phyloP scores from a whole-genome alignment of 139 green algal species.

The Yamagishiella unicocca region DNA sequence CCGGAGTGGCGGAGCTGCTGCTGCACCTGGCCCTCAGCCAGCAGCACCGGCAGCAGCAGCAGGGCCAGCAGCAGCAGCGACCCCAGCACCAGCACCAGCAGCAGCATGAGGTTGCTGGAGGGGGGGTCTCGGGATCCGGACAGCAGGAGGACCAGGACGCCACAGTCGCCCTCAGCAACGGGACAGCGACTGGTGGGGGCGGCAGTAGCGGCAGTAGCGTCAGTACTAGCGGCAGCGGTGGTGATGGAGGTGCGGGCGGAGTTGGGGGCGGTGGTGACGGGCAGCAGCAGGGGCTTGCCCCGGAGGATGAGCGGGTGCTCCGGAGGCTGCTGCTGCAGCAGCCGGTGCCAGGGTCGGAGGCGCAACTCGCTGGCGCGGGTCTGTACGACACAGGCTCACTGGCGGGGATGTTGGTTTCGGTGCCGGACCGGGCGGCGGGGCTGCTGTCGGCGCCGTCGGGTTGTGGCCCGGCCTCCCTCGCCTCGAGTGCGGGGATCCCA shows the following conservation, averaged over 20 bases:
- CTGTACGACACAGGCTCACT: not conserved
- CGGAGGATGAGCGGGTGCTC: not conserved
- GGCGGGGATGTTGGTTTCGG: constrained; percentile 45
- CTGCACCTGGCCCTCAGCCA: not conserved
- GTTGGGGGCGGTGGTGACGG: not conserved
- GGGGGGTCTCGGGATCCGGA: too few relatives aligned
- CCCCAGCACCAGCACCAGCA: too few relatives aligned
- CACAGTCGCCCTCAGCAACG: too few relatives aligned
- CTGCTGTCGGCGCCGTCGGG: not conserved
- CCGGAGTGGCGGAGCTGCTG: constrained; percentile 51
- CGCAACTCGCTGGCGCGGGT: not conserved
- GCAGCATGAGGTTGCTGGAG: too few relatives aligned
- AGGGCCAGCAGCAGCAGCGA: constrained; percentile 2
- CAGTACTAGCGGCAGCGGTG: not conserved
- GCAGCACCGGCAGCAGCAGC: not conserved
- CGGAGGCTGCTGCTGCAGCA: constrained; percentile 23
- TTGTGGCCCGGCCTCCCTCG: not conserved
- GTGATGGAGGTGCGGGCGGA: not conserved
- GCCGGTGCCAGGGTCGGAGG: not conserved
- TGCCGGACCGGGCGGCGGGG: constrained; percentile 55
- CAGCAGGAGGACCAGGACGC: too few relatives aligned
- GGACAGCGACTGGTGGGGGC: not conserved
- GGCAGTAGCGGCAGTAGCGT: not conserved
- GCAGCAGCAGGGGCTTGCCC: not conserved
- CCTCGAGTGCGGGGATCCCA: not conserved